Conservation (phyloP, 495 filamentous ascomycete genomes). For the Tuber umbilicatum region DNA sequence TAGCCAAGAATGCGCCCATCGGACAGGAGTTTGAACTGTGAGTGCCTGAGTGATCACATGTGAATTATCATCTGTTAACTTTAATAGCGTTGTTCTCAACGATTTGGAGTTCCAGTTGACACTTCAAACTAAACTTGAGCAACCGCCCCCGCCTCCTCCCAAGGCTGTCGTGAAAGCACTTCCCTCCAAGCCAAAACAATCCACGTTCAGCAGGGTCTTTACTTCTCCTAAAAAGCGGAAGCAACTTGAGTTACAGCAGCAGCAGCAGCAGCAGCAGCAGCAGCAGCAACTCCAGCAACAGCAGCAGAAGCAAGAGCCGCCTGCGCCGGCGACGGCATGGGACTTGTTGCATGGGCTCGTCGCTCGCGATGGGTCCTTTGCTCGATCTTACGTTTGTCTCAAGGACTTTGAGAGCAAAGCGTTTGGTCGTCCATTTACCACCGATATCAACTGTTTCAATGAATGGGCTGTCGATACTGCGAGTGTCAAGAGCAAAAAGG, state of each 20-base stretch:
- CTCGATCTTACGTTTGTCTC: slow-evolving; percentile 81
- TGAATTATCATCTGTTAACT: slow-evolving; percentile 12
- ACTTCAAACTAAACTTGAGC: slow-evolving; percentile 86
- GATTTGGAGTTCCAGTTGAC: slow-evolving; percentile 97
- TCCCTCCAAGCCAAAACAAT: slow-evolving; percentile 57
- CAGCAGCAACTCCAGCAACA: slow-evolving; percentile 71
- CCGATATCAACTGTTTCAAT: slow-evolving; percentile 89
- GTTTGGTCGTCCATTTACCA: slow-evolving; percentile 77
- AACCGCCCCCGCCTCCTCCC: slow-evolving; percentile 55
- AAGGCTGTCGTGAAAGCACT: slow-evolving; percentile 54
- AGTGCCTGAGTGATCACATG: slow-evolving; percentile 22
- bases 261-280: slow-evolving; percentile 46
- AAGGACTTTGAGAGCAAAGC: slow-evolving; percentile 82
- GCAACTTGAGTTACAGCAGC: slow-evolving; percentile 68
- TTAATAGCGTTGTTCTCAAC: slow-evolving; percentile 67
- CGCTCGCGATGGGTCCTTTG: slow-evolving; percentile 86
- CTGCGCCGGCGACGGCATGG: slow-evolving; percentile 56
- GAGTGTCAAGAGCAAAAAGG: slow-evolving; percentile 85
- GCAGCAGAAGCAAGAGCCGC: slow-evolving; percentile 59
- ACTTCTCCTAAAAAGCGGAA: slow-evolving; percentile 91
- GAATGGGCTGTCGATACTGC: slow-evolving; percentile 88
- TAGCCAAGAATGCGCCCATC: slow-evolving; percentile 88
- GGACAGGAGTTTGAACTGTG: slow-evolving; percentile 92
- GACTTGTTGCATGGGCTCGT: slow-evolving; percentile 80
- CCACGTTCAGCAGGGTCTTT: slow-evolving; percentile 84